These are phyloP conservation scores for Apodospora peruviana DNA, from an alignment of 495 filamentous ascomycete genomes.

Conservation along the genomic window DNA sequence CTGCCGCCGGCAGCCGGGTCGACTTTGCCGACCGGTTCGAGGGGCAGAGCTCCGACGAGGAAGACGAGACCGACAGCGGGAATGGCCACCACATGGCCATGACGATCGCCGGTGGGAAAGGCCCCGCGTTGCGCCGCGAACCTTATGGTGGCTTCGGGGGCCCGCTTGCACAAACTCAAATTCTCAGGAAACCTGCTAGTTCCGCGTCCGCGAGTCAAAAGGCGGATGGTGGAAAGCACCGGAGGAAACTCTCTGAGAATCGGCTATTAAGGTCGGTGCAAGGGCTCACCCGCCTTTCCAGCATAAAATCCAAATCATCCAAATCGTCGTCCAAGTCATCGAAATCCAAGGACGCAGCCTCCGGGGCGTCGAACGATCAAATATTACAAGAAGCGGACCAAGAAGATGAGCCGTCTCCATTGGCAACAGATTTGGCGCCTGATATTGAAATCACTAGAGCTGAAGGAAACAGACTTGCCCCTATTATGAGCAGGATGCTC, in stretches of 20 bases:
- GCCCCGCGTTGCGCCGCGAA: slow-evolving; percentile 11
- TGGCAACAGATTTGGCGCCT: slow-evolving; percentile 10
- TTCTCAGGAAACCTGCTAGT: slow-evolving; percentile 22
- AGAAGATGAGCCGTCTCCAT: not conserved
- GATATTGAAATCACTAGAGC: slow-evolving; percentile 26
- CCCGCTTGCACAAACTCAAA: slow-evolving; percentile 31
- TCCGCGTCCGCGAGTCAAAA: slow-evolving; percentile 18
- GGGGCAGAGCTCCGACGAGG: slow-evolving; percentile 73
- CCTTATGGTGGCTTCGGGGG: not conserved
- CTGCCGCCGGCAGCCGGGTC: slow-evolving; percentile 75
- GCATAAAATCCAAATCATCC: slow-evolving; percentile 32
- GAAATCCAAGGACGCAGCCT: slow-evolving; percentile 1
- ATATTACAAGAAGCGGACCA: slow-evolving; percentile 17
- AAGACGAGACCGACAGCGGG: slow-evolving; percentile 32
- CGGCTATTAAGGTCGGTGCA: slow-evolving; percentile 55
- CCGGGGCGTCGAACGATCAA: slow-evolving; percentile 1
- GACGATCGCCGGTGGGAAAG: slow-evolving; percentile 19
- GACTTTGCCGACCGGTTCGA: slow-evolving; percentile 80
- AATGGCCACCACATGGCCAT: slow-evolving; percentile 23
- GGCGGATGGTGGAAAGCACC: slow-evolving; percentile 42
- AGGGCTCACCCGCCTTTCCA: slow-evolving; percentile 34
- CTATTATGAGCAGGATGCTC: slow-evolving; percentile 76
- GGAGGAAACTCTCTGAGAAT: slow-evolving; percentile 56
- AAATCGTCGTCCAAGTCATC: slow-evolving; percentile 25
- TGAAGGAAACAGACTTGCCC: slow-evolving; percentile 46